Percentiles rank a stretch among this genome's conserved stretches.
phyloP scores from a whole-genome alignment of 768 basidiomycete species.

The Lentinula raphanica region DNA sequence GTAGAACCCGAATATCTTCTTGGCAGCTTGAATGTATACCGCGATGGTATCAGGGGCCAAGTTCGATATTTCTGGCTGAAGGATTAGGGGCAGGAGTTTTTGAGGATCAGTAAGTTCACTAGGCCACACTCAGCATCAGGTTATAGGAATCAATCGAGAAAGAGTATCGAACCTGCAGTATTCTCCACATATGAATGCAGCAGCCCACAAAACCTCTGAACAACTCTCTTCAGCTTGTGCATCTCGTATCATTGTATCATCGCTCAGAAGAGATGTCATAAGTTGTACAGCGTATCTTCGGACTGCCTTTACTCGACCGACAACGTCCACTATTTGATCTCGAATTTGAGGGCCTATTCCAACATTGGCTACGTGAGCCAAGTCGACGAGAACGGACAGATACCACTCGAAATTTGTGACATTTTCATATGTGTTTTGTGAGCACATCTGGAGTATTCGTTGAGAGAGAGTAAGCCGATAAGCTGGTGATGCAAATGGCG shows the following conservation, averaged over 20 bases:
- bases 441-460: conserved; percentile 82
- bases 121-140: conserved; percentile 4
- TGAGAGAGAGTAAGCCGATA: conserved; percentile 83
- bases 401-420: conserved; percentile 97
- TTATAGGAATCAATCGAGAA: too few relatives aligned
- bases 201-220: conserved; percentile 85
- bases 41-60: conserved; percentile 64
- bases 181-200: conserved; percentile 96
- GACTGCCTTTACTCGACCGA: conserved; percentile 71
- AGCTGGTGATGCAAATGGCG: conserved; percentile 69
- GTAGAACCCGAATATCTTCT: conserved; percentile 88
- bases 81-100: conserved; percentile 63
- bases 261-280: conserved; percentile 76
- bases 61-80: conserved; percentile 52
- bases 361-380: conserved; percentile 82
- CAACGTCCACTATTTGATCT: conserved; percentile 83
- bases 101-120: conserved; percentile 80
- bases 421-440: conserved; percentile 78
- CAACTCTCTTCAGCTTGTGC: conserved; percentile 69
- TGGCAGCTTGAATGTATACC: conserved; percentile 75
- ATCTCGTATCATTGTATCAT: conserved; percentile 67
- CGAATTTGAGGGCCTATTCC: conserved; percentile 73
- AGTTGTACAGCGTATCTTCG: conserved; percentile 78
- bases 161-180: conserved; percentile 86
- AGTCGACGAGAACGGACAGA: conserved; percentile 87